Evolutionary conservation across 2,329 filamentous ascomycete genomes (phyloP), one percentile per base, ranked within the genome.

Genomic region (Exophiala lecanii-corni): DNA sequence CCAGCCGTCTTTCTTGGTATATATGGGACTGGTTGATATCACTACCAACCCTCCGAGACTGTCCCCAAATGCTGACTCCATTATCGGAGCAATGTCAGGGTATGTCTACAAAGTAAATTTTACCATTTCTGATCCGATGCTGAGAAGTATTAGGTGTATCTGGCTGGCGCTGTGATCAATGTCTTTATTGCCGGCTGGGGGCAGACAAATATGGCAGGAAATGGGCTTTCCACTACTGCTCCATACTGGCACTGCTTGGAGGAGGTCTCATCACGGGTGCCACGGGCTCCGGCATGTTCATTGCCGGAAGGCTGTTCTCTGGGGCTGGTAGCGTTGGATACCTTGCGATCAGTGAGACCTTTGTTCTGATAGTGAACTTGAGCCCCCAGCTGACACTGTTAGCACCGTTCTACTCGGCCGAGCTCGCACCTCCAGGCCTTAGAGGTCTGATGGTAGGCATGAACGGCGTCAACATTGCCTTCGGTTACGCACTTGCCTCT

Each of bases 191-290:
- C 41, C 2, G 38, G 41, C 10, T 51, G 28, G 20, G 37, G 2
- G 63, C 68, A 5, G 66, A 71, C 43, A 58, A 58, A 50, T 77
- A 63, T 55, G 81, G 81, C n/a, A 72, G 81, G 40, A 74, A 75
- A 35, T 55, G 51, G 9, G 70, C 71, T 16, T 67, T 86, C 20
- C 32, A 40, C 25, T 43, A 32, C n/a, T 51, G 45, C 23, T 16
- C 26, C 5, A 16, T 49, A 9, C n/a, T 51, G 20, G 43, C 45
- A 9, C 20, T 51, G 7, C 21, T 51, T 7, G 45, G 49, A 3
- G 45, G 45, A 9, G 49, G 39, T 3, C 9, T 51, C 9, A 34
- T 46, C n/a, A 35, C 30, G n/a, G 49, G 45, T 3, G 23, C 32
- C 37, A 19, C n/a, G 19, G 46, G 43, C 30, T 25, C 34, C 10